These are phyloP conservation scores for Cladorrhinum sp. DNA, from an alignment of 2,329 filamentous ascomycete species.

Conservation along the genomic window DNA sequence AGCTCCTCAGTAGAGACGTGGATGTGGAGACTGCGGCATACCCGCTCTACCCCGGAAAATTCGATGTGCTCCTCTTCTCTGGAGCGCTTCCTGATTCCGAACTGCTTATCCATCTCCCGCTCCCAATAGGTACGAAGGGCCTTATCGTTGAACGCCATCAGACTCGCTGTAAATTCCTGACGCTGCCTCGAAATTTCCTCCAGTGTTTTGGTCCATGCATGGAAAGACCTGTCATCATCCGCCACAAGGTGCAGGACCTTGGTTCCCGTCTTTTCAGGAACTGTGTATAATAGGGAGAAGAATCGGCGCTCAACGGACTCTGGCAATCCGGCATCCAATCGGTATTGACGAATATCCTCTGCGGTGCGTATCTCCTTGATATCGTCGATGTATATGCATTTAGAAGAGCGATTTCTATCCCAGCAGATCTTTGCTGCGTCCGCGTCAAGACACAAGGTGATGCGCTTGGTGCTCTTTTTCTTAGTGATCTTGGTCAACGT, in stretches of 20 bases:
- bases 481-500: slow-evolving; percentile 79
- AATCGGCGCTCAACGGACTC: slow-evolving; percentile 67
- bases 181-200: slow-evolving; percentile 81
- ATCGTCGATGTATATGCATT: slow-evolving; percentile 91
- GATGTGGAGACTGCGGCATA: slow-evolving; percentile 89
- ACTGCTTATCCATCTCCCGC: slow-evolving; percentile 72
- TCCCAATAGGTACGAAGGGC: slow-evolving; percentile 84
- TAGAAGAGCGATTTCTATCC: slow-evolving; percentile 74
- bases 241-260: slow-evolving; percentile 89
- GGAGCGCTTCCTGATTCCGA: slow-evolving; percentile 47
- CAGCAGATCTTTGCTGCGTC: slow-evolving; percentile 84
- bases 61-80: slow-evolving; percentile 69
- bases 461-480: slow-evolving; percentile 75
- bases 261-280: slow-evolving; percentile 66
- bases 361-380: slow-evolving; percentile 87
- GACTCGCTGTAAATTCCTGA: slow-evolving; percentile 83
- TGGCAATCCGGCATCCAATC: slow-evolving; percentile 73
- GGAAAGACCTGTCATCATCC: slow-evolving; percentile 66
- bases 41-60: slow-evolving; percentile 71
- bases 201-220: slow-evolving; percentile 79
- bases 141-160: slow-evolving; percentile 80
- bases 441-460: slow-evolving; percentile 71
- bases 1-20: slow-evolving; percentile 77
- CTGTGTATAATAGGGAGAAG: slow-evolving; percentile 86
- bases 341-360: slow-evolving; percentile 81